These are phyloP conservation scores for Aspergillus pseudotamarii DNA, from an alignment of 2,329 filamentous ascomycete genomes.

Conservation along the genomic window DNA sequence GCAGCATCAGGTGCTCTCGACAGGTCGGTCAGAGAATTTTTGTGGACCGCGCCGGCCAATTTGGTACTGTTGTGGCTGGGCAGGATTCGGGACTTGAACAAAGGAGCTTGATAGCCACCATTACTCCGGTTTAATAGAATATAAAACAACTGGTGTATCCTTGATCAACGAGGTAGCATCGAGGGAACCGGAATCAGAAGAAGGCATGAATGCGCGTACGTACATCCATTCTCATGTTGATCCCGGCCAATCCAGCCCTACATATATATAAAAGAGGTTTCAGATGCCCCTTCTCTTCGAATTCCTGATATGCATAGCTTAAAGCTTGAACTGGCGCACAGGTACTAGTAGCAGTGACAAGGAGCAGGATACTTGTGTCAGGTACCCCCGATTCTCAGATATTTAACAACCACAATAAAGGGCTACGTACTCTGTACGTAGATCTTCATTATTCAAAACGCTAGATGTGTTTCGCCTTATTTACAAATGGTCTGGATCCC, in stretches of 20 bases:
- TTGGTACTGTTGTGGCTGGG: not conserved
- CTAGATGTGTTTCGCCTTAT: not conserved
- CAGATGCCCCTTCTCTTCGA: conserved; percentile 2
- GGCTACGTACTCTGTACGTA: not conserved
- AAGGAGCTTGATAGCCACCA: not conserved
- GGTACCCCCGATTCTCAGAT: not conserved
- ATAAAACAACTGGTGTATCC: not conserved
- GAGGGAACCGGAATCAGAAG: not conserved
- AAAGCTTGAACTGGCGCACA: conserved; percentile 23
- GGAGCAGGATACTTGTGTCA: not conserved
- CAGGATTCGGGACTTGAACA: not conserved
- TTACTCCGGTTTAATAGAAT: not conserved
- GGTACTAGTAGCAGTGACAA: conserved; percentile 17
- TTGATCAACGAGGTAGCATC: not conserved
- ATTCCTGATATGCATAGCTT: conserved; percentile 19
- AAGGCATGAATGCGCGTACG: conserved; percentile 5
- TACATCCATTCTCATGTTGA: conserved; percentile 1
- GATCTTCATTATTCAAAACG: not conserved
- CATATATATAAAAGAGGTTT: conserved; percentile 7
- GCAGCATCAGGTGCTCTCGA: not conserved
- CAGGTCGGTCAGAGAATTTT: not conserved
- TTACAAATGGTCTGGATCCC: not conserved
- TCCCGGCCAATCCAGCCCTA: conserved; percentile 14
- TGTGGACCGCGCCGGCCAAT: not conserved
- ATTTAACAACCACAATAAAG: not conserved